phyloP scores from a whole-genome alignment of 2,329 filamentous ascomycete species.

The Lecanoromycetidae sp. region DNA sequence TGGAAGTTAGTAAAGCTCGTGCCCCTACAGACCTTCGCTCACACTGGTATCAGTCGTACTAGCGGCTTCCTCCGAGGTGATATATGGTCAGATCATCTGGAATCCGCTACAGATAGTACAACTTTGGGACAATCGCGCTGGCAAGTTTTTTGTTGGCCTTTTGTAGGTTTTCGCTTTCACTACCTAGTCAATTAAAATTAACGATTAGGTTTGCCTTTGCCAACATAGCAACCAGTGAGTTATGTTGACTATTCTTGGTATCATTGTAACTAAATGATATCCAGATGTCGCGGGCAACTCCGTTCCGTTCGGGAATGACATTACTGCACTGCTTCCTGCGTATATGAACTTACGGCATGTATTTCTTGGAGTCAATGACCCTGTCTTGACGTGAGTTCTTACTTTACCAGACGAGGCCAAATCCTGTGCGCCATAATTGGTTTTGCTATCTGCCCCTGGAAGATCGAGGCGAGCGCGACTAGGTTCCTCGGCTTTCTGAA shows the following conservation, averaged over 20 bases:
- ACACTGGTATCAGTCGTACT: conserved; percentile 19
- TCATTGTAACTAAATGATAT: not conserved
- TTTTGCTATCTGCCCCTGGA: conserved; percentile 37
- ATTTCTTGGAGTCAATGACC: too few species aligned
- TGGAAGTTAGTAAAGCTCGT: conserved; percentile 9
- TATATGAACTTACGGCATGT: conserved; percentile 37
- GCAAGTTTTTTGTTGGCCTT: conserved; percentile 23
- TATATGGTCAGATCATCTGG: conserved; percentile 25
- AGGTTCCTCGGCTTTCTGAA: conserved; percentile 30
- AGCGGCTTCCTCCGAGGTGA: conserved; percentile 23
- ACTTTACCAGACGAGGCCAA: conserved; percentile 23
- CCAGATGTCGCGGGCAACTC: conserved; percentile 17
- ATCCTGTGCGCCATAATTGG: conserved; percentile 24
- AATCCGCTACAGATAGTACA: conserved; percentile 22
- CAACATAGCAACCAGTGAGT: conserved; percentile 14
- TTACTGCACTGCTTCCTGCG: conserved; percentile 40
- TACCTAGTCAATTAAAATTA: not conserved
- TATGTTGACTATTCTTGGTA: not conserved
- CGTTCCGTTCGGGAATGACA: conserved; percentile 26
- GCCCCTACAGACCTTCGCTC: not conserved
- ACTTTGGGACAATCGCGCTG: conserved; percentile 22
- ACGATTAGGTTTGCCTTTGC: conserved; percentile 20
- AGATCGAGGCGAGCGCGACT: conserved; percentile 33
- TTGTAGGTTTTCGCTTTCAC: conserved; percentile 5
- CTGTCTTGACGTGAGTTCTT: too few species aligned